phyloP scores from a whole-genome alignment of 352 stramenopile genomes.

The Globisporangium takayamanum region DNA sequence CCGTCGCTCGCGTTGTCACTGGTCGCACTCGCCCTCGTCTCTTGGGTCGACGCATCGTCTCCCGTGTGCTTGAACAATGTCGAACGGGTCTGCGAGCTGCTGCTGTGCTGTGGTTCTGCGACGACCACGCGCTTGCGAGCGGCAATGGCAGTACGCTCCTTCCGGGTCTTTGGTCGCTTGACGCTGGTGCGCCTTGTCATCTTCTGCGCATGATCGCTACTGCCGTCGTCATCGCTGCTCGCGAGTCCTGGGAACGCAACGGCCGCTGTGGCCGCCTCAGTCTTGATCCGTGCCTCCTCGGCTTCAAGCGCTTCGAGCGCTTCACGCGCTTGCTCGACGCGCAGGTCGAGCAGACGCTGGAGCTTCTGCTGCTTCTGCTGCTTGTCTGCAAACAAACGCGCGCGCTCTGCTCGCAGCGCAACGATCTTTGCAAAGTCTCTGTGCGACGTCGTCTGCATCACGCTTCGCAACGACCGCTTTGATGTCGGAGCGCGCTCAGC shows the following conservation, averaged over 20 bases:
- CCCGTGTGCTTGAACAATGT: neutral
- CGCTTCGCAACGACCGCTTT: no score
- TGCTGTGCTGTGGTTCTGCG: neutral
- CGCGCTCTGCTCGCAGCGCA: no score
- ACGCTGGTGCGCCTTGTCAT: no score
- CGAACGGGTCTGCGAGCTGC: neutral
- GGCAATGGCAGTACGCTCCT: no score
- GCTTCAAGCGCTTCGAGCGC: conserved; percentile 3
- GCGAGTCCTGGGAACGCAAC: conserved; percentile 8
- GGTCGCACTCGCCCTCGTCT: neutral
- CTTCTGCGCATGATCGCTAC: neutral
- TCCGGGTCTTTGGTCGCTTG: neutral
- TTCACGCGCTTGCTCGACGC: conserved; percentile 15
- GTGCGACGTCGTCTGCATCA: no score
- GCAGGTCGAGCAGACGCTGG: conserved; percentile 10
- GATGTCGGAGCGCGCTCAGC: no score
- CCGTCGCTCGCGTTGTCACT: neutral
- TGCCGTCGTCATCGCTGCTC: neutral
- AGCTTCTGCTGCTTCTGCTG: conserved; percentile 1
- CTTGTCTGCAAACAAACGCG: no score
- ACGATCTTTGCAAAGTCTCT: no score
- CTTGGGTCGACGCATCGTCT: no score
- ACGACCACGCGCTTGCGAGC: no score
- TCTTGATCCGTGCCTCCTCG: neutral
- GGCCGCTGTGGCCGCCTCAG: neutral